Conservation (phyloP, 139 green algal species). For the Prasinococcaceae sp. region DNA sequence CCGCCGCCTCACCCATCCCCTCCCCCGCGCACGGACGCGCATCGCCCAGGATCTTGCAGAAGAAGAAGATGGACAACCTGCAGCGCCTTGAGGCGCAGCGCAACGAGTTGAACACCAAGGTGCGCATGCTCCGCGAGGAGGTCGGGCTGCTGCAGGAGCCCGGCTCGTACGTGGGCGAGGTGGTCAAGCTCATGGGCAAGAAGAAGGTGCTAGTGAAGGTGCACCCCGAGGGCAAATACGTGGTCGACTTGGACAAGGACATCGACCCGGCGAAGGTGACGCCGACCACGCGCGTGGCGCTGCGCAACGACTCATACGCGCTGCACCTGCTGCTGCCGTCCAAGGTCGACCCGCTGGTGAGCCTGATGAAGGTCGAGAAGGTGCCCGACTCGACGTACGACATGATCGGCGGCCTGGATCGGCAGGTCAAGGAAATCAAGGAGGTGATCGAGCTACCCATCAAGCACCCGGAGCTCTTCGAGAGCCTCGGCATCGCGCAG, state of each 20-base stretch:
- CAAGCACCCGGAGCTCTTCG: conserved; percentile 99
- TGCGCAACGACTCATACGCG: conserved; percentile 93
- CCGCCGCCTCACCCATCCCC: too few species aligned
- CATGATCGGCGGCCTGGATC: conserved; percentile 96
- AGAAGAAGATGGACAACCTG: conserved; percentile 87
- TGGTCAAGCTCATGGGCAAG: conserved; percentile 99
- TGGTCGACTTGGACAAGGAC: conserved; percentile 84
- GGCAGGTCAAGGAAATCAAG: conserved; percentile 99
- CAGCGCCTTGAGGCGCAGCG: conserved; percentile 89
- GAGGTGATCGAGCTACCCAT: conserved; percentile 98
- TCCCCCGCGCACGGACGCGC: too few species aligned
- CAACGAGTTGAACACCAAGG: conserved; percentile 95
- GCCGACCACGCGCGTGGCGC: conserved; percentile 68
- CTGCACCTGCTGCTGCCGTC: conserved; percentile 85
- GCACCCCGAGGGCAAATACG: conserved; percentile 92
- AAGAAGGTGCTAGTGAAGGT: conserved; percentile 97
- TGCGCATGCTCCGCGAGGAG: conserved; percentile 88
- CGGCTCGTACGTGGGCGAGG: conserved; percentile 95
- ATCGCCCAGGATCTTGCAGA: conserved; percentile 57
- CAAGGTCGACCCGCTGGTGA: conserved; percentile 64
- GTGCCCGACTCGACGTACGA: conserved; percentile 99
- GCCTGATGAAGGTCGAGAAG: conserved; percentile 99
- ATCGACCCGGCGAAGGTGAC: conserved; percentile 62
- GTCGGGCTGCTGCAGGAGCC: conserved; percentile 94
- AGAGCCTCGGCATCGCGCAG: conserved; percentile 92